Evolutionary conservation across 441 rosid genomes (phyloP).

Genomic region (Cnidoscolus chayamansa): DNA sequence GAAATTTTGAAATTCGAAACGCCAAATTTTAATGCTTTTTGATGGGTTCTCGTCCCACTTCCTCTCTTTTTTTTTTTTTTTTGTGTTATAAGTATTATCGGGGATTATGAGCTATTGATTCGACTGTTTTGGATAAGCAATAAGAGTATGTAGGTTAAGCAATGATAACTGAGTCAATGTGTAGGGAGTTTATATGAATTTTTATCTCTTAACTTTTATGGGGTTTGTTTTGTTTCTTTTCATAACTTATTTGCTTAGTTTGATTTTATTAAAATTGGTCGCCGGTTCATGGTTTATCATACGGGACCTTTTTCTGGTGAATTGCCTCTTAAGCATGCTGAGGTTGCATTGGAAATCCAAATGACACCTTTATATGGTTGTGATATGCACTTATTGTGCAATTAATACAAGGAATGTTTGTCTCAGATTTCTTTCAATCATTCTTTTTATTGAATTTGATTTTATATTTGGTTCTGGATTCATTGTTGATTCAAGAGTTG

Average conservation of each 20-base stretch:
- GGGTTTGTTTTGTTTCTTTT: not conserved
- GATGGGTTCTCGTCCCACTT: not conserved
- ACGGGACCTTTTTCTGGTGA: not conserved
- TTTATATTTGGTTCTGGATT: not conserved
- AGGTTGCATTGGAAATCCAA: no score
- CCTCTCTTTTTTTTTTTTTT: no score
- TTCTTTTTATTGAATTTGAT: not conserved
- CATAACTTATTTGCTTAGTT: not conserved
- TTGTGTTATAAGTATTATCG: no score
- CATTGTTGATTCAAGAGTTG: not conserved
- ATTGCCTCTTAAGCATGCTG: no score
- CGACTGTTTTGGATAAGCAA: conserved; percentile 8
- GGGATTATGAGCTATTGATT: not conserved
- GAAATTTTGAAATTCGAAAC: not conserved
- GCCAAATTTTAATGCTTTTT: not conserved
- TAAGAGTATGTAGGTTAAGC: not conserved
- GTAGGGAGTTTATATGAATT: not conserved
- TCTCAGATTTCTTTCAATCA: not conserved
- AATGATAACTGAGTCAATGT: not conserved
- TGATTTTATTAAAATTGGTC: not conserved
- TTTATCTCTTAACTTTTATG: no score
- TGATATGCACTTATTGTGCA: not conserved
- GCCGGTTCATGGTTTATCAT: not conserved
- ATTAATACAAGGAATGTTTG: not conserved
- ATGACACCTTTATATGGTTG: not conserved